Conservation (phyloP, 2,329 filamentous ascomycete genomes). For the Rutstroemia sp. region DNA sequence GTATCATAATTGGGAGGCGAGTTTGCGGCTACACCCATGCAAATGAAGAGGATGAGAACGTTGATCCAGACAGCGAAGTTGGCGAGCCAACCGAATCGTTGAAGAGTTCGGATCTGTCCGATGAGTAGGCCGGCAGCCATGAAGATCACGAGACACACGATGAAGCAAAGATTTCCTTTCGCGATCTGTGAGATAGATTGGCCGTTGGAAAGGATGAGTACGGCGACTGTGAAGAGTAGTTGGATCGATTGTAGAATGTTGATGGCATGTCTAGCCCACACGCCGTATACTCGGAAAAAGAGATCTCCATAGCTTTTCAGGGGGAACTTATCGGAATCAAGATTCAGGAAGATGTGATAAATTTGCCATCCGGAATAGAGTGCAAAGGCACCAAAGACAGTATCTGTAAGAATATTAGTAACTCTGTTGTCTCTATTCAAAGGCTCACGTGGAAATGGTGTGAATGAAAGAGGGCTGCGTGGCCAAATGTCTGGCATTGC, state of each 20-base stretch:
- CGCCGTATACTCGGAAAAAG: conserved; percentile 18
- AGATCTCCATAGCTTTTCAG: conserved; percentile 19
- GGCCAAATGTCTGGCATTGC: too few relatives aligned
- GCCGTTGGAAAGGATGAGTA: conserved; percentile 18
- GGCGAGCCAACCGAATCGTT: conserved; percentile 24
- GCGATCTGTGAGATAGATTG: conserved; percentile 17
- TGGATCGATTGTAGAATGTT: conserved; percentile 18
- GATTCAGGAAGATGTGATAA: conserved; percentile 15
- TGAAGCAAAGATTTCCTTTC: conserved; percentile 17
- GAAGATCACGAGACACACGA: conserved; percentile 25
- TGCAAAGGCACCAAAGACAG: conserved; percentile 18
- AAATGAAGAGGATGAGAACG: conserved; percentile 27
- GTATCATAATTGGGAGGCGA: conserved; percentile 28
- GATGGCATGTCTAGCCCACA: conserved; percentile 14
- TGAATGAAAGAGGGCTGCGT: too few relatives aligned
- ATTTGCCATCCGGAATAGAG: conserved; percentile 21
- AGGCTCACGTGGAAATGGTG: too few relatives aligned
- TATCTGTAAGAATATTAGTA: conserved; percentile 12
- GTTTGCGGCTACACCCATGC: conserved; percentile 28
- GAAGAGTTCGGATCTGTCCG: conserved; percentile 27
- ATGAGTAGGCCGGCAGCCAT: conserved; percentile 24
- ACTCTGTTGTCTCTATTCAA: too few relatives aligned
- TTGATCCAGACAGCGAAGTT: conserved; percentile 27
- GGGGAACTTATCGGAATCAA: conserved; percentile 19
- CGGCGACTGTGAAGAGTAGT: conserved; percentile 14